Base-by-base conservation (phyloP, 129 eudicot species). In the Pulicaria dysenterica region DNA sequence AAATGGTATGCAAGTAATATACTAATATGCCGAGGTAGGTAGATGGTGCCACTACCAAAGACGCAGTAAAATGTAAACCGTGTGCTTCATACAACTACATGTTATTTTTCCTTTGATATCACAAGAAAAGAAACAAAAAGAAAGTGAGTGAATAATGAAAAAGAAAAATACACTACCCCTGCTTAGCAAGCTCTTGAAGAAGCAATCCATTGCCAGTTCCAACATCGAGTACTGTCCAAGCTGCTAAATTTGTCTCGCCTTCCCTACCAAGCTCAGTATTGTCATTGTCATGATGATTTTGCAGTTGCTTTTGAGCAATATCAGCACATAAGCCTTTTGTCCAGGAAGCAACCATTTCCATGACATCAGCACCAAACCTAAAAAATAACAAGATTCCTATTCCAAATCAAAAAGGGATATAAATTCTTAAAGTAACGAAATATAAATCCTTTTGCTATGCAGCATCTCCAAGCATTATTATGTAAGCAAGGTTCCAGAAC, bases 291-390 rank as follows among this genome's bases (percentile, higher is more conserved):
- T 70, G 65, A 68, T 91, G 91, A 69, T 83, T 86, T 49, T 78
- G 77, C 79, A 88, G 61, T 74, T 74, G 85, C 80, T 81, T 86
- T 59, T 81, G 88, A 57, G 88, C 78, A 58, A 90, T 68, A 72
- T 86, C 95, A 70, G 75, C 74, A 79, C 99, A 91, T 75, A 95
- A 73, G 76, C 82, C 83, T 81, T 83, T 90, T 58, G 97, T 88
- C 99, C 99, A 95, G 40, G 95, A 83, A 49, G 86, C 97, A 64
- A 95, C 95, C 81, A 73, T 85, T 74, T 90, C 97, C 99, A 95
- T 95, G 43, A 95, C 97, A 76, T 91, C 99, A 86, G 89, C 89
- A 14, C 99, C 99, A 88, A 95, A 95, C 99, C 99, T 95, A 67
- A 58, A 15, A 54, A 76, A 79, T 58, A 58, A 7, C 53, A 64